Conservation (phyloP, 2,329 filamentous ascomycete genomes). For the Monilinia polystroma region DNA sequence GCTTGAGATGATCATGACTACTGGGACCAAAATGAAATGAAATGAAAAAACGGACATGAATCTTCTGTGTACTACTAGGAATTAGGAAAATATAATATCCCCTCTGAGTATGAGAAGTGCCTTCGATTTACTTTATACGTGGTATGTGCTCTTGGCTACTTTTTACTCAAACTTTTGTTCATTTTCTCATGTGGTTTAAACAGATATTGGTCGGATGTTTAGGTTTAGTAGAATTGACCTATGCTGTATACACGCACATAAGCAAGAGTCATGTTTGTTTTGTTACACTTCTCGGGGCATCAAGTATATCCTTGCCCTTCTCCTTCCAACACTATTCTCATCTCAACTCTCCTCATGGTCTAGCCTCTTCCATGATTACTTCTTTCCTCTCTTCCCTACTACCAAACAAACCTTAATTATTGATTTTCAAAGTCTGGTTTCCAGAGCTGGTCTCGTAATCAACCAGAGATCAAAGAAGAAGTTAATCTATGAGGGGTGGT, state of each 20-base stretch:
- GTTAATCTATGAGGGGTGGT: too few relatives aligned
- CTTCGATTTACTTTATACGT: neutral
- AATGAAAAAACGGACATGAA: conserved; percentile 15
- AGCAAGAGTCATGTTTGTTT: neutral
- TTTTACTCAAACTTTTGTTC: neutral
- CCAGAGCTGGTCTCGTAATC: too few relatives aligned
- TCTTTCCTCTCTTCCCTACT: neutral
- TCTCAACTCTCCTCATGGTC: neutral
- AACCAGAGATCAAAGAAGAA: too few relatives aligned
- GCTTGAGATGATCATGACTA: conserved; percentile 50
- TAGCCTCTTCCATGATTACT: neutral
- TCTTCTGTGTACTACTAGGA: conserved; percentile 23
- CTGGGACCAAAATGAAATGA: conserved; percentile 1
- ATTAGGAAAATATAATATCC: conserved; percentile 25
- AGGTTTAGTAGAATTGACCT: neutral
- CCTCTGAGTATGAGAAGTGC: conserved; percentile 4
- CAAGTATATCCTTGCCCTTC: neutral
- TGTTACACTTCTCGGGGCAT: neutral
- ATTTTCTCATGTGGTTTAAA: neutral
- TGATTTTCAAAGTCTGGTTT: too few relatives aligned
- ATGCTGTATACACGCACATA: neutral
- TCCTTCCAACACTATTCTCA: neutral
- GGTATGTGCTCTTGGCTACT: neutral
- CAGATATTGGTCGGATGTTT: neutral
- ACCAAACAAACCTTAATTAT: neutral